Evolutionary conservation across 306 rosid genomes (phyloP), one percentile per base, ranked within the genome.

Genomic region (Potentilla sterilis): DNA sequence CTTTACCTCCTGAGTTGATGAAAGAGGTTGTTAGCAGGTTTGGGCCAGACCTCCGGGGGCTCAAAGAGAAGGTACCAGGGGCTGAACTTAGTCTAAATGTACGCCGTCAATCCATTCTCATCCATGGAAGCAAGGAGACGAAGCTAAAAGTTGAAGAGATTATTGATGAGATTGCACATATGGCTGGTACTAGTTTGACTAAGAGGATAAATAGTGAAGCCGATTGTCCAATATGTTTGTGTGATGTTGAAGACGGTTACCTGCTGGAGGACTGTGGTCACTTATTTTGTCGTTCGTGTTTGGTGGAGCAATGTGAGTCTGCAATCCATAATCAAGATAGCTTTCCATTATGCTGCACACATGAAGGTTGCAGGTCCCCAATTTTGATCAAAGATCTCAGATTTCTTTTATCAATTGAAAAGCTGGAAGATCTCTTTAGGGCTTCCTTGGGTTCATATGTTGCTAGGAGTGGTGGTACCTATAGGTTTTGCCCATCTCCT

Each of bases 401-500:
- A 80, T 70, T 80, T 61, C 89, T 96, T 72, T 63, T 92, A 69
- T 61, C 84, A 0, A 52, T 35, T 58, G 97, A 84, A 35, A 90
- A 92, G 89, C 77, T 96, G 70, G 99, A 92, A 77, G 99, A 92
- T 73, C 91, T 96, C 58, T 92, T 92, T 79, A 80, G 96, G 79
- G 93, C 98, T 3, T 86, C 99, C 19, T n/a, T 96, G 85, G 91
- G 91, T 35, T 89, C 96, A 43, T 92, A 87, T 77, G 93, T 96
- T 61, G 73, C 86, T 2, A 77, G 80, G 2, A 89, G 97, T 47
- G 84, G 82, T 7, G 93, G 96, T 51, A 67, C 70, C 42, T 88
- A 81, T 76, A 84, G 92, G 83, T 96, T 96, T 76, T 96, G 99
- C 75, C 99, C 98, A 0, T 86, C 98, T 54, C 99, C 99, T 0